These are phyloP conservation scores for Cordyceps cicadae DNA, from an alignment of 2,329 filamentous ascomycete genomes.

Conservation along the genomic window DNA sequence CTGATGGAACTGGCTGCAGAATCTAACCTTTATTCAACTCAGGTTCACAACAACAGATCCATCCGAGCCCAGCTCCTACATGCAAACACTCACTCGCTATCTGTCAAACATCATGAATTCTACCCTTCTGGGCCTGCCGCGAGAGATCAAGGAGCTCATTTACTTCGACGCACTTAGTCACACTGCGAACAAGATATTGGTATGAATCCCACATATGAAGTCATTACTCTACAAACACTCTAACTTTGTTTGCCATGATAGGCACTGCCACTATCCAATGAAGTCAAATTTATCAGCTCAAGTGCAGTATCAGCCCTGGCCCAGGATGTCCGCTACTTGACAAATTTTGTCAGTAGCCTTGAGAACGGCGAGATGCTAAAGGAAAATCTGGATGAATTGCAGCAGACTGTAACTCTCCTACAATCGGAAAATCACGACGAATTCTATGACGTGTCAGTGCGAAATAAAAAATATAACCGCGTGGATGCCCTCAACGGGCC, in stretches of 20 bases:
- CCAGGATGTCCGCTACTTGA: constrained; percentile 75
- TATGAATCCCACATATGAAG: constrained; percentile 26
- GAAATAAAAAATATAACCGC: constrained; percentile 88
- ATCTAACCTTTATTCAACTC: constrained; percentile 15
- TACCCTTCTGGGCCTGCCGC: constrained; percentile 83
- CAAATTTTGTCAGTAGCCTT: constrained; percentile 77
- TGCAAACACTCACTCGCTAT: constrained; percentile 89
- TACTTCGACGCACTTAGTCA: constrained; percentile 95
- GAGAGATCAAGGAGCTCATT: constrained; percentile 93
- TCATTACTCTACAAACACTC: neutral
- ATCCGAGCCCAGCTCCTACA: constrained; percentile 79
- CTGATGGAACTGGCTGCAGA: neutral
- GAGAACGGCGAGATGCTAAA: constrained; percentile 78
- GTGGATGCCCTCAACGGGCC: constrained; percentile 90
- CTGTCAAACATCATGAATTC: constrained; percentile 95
- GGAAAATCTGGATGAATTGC: constrained; percentile 84
- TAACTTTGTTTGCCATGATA: constrained; percentile 22
- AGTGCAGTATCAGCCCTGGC: constrained; percentile 75
- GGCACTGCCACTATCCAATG: constrained; percentile 67
- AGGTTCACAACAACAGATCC: constrained; percentile 50
- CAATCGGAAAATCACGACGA: constrained; percentile 86
- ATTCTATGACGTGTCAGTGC: constrained; percentile 84
- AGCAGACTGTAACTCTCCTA: constrained; percentile 86
- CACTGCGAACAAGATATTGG: constrained; percentile 76
- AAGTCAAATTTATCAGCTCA: constrained; percentile 79